Evolutionary conservation across 768 basidiomycete genomes (phyloP), one percentile per base, ranked within the genome.

Genomic region (Auricularia auricula-judae): DNA sequence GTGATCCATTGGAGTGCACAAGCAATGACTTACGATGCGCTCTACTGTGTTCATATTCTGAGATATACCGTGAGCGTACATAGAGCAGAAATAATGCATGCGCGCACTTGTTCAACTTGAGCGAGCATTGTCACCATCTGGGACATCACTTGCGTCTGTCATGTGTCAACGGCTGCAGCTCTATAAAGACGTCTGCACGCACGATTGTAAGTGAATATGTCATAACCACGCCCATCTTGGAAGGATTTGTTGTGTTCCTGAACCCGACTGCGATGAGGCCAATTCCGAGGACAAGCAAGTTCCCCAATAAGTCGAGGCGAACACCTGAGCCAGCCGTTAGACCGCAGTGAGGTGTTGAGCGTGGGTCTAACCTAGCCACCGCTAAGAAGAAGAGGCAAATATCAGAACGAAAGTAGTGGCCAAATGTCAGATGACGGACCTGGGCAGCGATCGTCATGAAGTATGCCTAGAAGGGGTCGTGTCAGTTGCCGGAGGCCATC

Each of bases 31-130:
- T n/a, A 86, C 74, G 3, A 89, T 77, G 29, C 88, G 81, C 69
- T 89, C 88, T 3, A 86, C 86, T 0, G 85, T 82, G 68, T 88
- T 88, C 82, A 88, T 87, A 69, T 85, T 85, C 71, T 14, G 56
- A 65, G 35, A n/a, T 8, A 35, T 5, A 10, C 18, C 14, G 56
- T 59, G 11, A 59, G 21, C 23, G 29, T 29, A 29, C 33, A 29
- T 14, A 12, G 11, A 47, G 36, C 4, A 21, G 51, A 36, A 23
- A 59, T 8, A 35, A 43, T 60, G 23, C 23, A 35, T 4, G 33
- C 7, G 23, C 23, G 23, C 7, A 59, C 56, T 29, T 59, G 56
- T 18, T 59, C 56, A 3, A 59, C 56, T 18, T 59, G 56, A 7
- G 56, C 56, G 3, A 59, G 18, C 56, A 59, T 59, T 14, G 56